Conservation (phyloP, 2,329 filamentous ascomycete genomes). For the Cryoendolithus antarcticus region DNA sequence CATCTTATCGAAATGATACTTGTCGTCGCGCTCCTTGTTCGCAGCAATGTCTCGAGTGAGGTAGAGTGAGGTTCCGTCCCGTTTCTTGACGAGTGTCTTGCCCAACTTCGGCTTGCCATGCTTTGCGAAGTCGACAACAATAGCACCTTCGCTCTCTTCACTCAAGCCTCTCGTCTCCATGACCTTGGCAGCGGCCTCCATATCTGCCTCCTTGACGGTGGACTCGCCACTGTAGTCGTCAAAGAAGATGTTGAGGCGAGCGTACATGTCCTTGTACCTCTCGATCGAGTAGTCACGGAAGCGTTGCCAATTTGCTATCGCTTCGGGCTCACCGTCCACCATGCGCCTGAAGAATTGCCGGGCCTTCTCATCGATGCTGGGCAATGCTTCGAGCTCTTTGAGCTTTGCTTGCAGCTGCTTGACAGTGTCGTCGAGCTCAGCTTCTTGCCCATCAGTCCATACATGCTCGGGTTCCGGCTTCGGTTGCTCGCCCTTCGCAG, state of each 20-base stretch:
- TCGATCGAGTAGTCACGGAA: conserved; percentile 53
- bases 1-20: conserved; percentile 54
- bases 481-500: conserved; percentile 34
- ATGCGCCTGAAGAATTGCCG: conserved; percentile 59
- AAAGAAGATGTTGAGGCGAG: conserved; percentile 51
- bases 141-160: conserved; percentile 53
- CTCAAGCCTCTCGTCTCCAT: conserved; percentile 49
- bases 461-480: conserved; percentile 13
- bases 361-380: conserved; percentile 60
- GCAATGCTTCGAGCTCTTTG: conserved; percentile 36
- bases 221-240: conserved; percentile 60
- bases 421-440: conserved; percentile 35
- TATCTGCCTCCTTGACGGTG: conserved; percentile 49
- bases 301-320: conserved; percentile 48
- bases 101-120: conserved; percentile 56
- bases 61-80: conserved; percentile 56
- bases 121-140: conserved; percentile 58
- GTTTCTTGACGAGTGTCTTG: conserved; percentile 53
- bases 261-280: conserved; percentile 53
- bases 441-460: conserved; percentile 34
- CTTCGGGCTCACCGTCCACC: conserved; percentile 48
- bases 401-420: conserved; percentile 36
- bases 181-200: conserved; percentile 46
- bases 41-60: conserved; percentile 58
- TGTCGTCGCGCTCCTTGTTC: conserved; percentile 49